Conservation (phyloP, 768 basidiomycete genomes). For the Tylopilus felleus region DNA sequence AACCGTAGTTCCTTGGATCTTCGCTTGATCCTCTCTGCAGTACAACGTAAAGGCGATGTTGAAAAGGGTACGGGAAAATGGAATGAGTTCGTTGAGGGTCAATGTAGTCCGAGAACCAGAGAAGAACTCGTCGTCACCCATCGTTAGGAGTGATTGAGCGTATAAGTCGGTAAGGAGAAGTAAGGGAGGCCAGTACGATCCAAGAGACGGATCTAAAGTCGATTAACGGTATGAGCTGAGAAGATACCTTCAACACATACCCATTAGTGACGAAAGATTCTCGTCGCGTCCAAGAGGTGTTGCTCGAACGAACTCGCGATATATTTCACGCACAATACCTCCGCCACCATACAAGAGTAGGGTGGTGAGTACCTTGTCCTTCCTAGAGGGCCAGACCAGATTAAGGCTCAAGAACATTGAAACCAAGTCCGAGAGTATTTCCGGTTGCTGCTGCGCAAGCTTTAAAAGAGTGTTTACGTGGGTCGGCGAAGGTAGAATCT, state of each 20-base stretch:
- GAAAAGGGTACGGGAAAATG: constrained; percentile 73
- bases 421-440: constrained; percentile 47
- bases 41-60: constrained; percentile 83
- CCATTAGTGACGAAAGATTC: constrained; percentile 34
- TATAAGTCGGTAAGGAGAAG: constrained; percentile 81
- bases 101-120: constrained; percentile 69
- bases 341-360: constrained; percentile 51
- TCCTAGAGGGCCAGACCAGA: constrained; percentile 55
- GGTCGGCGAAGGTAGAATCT: constrained; percentile 47
- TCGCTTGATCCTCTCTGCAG: constrained; percentile 49
- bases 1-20: constrained; percentile 38
- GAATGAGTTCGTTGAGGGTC: constrained; percentile 72
- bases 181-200: constrained; percentile 59
- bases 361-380: constrained; percentile 55
- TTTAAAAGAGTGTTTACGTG: constrained; percentile 58
- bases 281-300: constrained; percentile 62
- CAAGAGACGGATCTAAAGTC: constrained; percentile 42
- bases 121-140: constrained; percentile 98
- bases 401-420: constrained; percentile 55
- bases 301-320: constrained; percentile 59
- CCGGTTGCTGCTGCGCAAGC: constrained; percentile 38
- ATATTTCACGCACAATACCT: constrained; percentile 72
- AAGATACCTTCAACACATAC: constrained; percentile 29
- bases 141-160: constrained; percentile 77
- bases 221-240: constrained; percentile 3